Evolutionary conservation across 208 protist species (phyloP), one percentile per base, ranked within the genome.

Genomic region (Trypanosomatidae sp.): DNA sequence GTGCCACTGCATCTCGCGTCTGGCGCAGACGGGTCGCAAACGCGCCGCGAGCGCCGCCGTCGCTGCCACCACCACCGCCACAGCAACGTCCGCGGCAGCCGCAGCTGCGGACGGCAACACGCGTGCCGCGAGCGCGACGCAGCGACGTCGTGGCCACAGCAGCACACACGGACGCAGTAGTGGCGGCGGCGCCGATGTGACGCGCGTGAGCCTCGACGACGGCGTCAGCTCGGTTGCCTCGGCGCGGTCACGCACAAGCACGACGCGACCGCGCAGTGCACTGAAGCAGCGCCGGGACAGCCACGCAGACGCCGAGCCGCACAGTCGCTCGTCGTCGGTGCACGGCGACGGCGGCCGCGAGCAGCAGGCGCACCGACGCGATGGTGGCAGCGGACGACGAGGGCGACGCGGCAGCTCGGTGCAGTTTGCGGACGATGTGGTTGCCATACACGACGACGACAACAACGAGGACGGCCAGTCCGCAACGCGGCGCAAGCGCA

Each of bases 1-100:
- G 42, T 92, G 82, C 53, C 55, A 75, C 57, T 80, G 69, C 45
- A 45, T 76, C 23, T 92, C 82, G 6, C 73, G 82, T 0, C 70
- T 92, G 15, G 73, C 82, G 18, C 82, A 91, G 63, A 66, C 66
- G 0, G 81, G 81, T 7, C 61, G 60, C 33, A 70, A 68, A 26
- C 71, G 71, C 23, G 53, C 45, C 23, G 45, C 49, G 6, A 43
- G 20, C 23, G 20, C 26, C 2, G 35, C 35, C 11, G 13, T 18
- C 16, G 33, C 26, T 7, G 45, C 11, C 4, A 32, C 46, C 4
- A 28, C 32, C 4, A n/a, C n/a, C n/a, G n/a, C n/a, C n/a, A 13
- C 6, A 30, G 40, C 40, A 8, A 10, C 26, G 6, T 30, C 26
- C 26, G 26, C 26, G 10, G 26, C 26, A 30, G 26, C 26, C 26